Percentiles rank a stretch among this genome's conserved stretches.
phyloP scores from a whole-genome alignment of 2,329 filamentous ascomycete species.

The Alternaria angustiovoidea region DNA sequence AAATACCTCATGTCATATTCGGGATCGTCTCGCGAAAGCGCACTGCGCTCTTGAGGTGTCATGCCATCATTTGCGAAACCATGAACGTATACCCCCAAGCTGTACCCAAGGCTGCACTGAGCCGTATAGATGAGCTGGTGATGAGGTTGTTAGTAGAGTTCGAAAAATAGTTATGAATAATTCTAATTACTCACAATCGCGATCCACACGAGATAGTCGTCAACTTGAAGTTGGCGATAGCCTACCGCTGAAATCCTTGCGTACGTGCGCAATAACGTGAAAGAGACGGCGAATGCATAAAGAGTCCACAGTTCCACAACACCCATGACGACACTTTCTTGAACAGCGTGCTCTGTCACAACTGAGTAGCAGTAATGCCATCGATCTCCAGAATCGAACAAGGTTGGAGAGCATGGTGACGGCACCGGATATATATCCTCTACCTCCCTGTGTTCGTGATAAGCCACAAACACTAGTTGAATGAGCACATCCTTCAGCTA shows the following conservation, averaged over 20 bases:
- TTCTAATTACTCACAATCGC: not conserved
- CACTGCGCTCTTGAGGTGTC: not conserved
- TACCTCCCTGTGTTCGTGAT: too few species aligned
- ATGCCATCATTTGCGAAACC: not conserved
- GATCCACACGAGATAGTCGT: not conserved
- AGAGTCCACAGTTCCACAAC: not conserved
- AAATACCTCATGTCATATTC: not conserved
- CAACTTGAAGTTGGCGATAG: not conserved
- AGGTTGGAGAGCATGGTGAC: too few species aligned
- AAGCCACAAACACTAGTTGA: too few species aligned
- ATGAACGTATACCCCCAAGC: not conserved
- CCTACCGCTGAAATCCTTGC: not conserved
- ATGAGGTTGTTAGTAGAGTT: not conserved
- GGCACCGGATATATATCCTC: too few species aligned
- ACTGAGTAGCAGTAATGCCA: not conserved
- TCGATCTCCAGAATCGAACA: not conserved
- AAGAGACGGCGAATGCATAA: not conserved
- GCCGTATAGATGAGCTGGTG: not conserved
- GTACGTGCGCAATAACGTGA: not conserved
- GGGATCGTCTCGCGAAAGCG: not conserved
- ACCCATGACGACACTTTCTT: not conserved
- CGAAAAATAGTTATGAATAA: accelerated
- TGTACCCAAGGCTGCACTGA: not conserved
- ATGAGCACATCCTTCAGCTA: too few species aligned
- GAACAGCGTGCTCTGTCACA: not conserved